phyloP scores from a whole-genome alignment of 495 filamentous ascomycete species.

The Aspergillus leporis region DNA sequence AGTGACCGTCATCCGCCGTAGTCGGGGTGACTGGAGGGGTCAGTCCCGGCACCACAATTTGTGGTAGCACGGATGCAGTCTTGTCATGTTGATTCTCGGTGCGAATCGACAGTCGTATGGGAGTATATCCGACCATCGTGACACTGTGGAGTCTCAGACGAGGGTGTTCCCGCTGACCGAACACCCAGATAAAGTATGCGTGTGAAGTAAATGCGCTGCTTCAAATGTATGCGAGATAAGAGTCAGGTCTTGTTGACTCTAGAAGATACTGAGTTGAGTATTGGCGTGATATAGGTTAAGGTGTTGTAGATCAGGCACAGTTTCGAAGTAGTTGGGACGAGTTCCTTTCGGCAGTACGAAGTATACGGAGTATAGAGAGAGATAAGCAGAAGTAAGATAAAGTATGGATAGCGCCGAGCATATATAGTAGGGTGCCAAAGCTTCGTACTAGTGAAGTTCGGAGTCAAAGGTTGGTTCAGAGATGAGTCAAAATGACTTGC shows the following conservation, averaged over 20 bases:
- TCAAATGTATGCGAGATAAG: no score
- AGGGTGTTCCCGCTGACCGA: background rate
- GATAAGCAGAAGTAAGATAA: background rate
- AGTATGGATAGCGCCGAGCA: background rate
- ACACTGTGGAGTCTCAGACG: background rate
- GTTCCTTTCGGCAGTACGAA: background rate
- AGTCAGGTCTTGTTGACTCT: no score
- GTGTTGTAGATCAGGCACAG: no score
- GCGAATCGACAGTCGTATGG: slow-evolving; percentile 34
- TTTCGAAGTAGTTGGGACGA: no score
- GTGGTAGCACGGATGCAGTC: slow-evolving; percentile 10
- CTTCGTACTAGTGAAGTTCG: background rate
- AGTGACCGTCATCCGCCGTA: slow-evolving; percentile 22
- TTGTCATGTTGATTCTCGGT: slow-evolving; percentile 23
- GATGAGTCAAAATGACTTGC: background rate
- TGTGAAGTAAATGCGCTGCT: no score
- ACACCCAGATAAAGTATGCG: background rate
- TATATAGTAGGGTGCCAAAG: background rate
- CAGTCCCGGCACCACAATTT: slow-evolving; percentile 23
- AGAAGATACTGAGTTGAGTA: no score
- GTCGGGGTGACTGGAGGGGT: slow-evolving; percentile 44
- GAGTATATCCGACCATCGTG: slow-evolving; percentile 14
- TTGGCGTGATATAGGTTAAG: no score
- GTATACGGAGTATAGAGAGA: no score
- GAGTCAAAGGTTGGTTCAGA: slow-evolving; percentile 1